Evolutionary conservation across 768 basidiomycete genomes (phyloP).

Genomic region (Suillus ampliporus): DNA sequence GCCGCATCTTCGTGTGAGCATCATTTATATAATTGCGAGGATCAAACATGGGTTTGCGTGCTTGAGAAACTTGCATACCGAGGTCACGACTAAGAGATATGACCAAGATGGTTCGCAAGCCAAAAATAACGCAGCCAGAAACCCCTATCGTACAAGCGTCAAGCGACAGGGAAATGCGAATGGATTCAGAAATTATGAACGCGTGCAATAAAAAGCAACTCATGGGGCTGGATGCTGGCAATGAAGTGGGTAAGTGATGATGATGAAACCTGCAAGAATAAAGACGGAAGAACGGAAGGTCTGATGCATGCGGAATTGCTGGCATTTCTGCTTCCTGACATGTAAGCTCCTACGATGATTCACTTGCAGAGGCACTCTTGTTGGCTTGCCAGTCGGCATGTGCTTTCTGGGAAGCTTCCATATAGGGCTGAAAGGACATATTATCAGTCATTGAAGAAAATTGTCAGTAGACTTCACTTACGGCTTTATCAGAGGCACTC

Average conservation of each 20-base stretch:
- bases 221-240: neutral
- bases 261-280: neutral
- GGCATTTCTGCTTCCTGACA: neutral
- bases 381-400: neutral
- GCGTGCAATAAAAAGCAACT: constrained; percentile 2
- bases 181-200: neutral
- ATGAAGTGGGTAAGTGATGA: neutral
- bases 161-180: neutral
- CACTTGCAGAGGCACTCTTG: neutral
- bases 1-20: neutral
- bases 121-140: neutral
- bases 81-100: neutral
- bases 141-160: neutral
- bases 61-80: neutral
- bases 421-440: constrained; percentile 10
- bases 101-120: neutral
- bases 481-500: constrained; percentile 39
- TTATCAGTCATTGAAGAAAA: neutral
- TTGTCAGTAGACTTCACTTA: constrained; percentile 15
- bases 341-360: neutral
- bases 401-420: constrained; percentile 13
- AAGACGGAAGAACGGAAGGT: neutral
- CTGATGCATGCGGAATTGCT: neutral
- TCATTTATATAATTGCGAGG: neutral
- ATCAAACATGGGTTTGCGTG: neutral